Evolutionary conservation across 768 basidiomycete species (phyloP).

Genomic region (Dacryopinax spathularia): DNA sequence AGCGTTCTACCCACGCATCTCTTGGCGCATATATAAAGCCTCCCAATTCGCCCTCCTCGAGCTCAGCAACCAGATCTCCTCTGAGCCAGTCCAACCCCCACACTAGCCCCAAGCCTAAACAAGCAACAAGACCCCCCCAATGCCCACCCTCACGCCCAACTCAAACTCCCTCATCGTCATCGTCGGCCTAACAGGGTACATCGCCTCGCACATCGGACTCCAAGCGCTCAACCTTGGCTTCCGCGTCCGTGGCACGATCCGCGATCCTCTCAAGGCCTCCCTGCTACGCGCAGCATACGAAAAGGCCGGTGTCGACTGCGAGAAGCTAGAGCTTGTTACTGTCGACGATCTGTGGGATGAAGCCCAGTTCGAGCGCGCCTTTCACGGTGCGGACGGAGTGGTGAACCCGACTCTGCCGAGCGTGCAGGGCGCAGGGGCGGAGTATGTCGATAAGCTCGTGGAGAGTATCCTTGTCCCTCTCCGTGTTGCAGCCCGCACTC

Average conservation of each 20-base stretch:
- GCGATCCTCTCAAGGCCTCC: not conserved
- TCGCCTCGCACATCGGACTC: not conserved
- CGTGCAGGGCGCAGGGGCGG: not conserved
- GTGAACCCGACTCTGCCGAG: not conserved
- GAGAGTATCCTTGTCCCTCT: not conserved
- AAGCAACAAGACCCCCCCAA: not conserved
- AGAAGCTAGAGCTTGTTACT: not conserved
- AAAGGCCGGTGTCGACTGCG: not conserved
- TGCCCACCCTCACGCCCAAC: not conserved
- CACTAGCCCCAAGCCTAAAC: too few relatives aligned
- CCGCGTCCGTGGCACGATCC: not conserved
- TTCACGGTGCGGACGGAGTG: not conserved
- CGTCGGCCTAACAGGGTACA: not conserved
- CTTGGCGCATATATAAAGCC: too few relatives aligned
- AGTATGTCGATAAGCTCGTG: not conserved
- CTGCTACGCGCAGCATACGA: not conserved
- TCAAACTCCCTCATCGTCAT: not conserved
- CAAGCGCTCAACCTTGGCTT: not conserved
- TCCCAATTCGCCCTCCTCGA: too few relatives aligned
- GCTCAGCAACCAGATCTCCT: too few relatives aligned
- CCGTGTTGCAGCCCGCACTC: not conserved
- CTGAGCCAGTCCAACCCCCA: too few relatives aligned
- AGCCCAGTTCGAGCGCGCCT: not conserved
- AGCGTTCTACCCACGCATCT: too few relatives aligned
- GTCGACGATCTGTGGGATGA: not conserved